Percentiles rank a stretch among this genome's conserved stretches.
phyloP scores from a whole-genome alignment of 176 grass and related monocot species.

The Tillandsia fasciculata region DNA sequence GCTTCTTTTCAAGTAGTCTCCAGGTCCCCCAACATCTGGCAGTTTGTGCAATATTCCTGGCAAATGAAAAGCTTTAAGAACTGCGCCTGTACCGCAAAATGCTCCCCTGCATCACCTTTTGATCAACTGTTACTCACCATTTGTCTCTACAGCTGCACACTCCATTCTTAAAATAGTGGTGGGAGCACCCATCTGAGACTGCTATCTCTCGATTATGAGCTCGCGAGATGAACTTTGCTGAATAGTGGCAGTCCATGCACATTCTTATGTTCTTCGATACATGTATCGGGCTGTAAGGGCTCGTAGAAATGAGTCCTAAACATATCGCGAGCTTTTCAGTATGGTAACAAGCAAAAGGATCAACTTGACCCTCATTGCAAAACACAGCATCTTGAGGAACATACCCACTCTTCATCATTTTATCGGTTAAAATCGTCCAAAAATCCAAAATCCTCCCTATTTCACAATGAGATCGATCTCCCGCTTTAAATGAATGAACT shows the following conservation, averaged over 20 bases:
- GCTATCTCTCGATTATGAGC: constrained; percentile 33
- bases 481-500: constrained; percentile 41
- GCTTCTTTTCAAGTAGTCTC: neutral
- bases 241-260: constrained; percentile 55
- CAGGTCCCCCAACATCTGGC: neutral
- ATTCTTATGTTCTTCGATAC: constrained; percentile 64
- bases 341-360: constrained; percentile 58
- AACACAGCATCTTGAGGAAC: constrained; percentile 29
- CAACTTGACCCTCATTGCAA: constrained; percentile 39
- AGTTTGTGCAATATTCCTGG: neutral
- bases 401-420: constrained; percentile 46
- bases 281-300: constrained; percentile 26
- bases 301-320: constrained; percentile 43
- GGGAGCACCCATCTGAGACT: constrained; percentile 44
- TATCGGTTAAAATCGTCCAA: constrained; percentile 35
- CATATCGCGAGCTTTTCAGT: constrained; percentile 46
- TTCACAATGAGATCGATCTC: constrained; percentile 45
- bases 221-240: constrained; percentile 46
- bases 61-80: neutral
- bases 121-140: constrained; percentile 28
- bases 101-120: neutral
- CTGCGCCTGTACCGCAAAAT: constrained; percentile 8
- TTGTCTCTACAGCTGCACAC: constrained; percentile 42
- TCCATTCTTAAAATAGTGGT: constrained; percentile 46
- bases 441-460: constrained; percentile 32